Evolutionary conservation across 176 grass and related monocot species (phyloP), one percentile per base, ranked within the genome.

Genomic region (Eragrostis curvula): DNA sequence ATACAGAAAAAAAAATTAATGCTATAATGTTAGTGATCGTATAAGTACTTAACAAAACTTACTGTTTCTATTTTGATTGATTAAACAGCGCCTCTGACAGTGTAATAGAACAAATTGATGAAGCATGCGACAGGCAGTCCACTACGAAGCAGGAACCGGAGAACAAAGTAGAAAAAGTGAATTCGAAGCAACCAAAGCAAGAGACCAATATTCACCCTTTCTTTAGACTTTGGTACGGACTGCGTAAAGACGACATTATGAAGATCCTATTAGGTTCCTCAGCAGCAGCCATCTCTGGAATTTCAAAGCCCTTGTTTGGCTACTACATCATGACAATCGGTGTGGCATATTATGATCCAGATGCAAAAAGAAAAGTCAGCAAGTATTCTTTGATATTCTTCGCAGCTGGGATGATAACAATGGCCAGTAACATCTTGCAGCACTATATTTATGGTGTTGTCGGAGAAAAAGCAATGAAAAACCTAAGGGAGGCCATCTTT

Each of bases 251-350:
- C 2, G 85, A 93, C 55, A 80, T 86, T 85, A 71, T 42, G 71
- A 93, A 89, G 77, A 42, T 86, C 67, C 66, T 84, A 36, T 9
- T 90, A 21, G 91, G 91, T 28, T 93, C 91, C 43, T 64, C 82
- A 58, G 91, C 84, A 87, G 91, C 91, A 57, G 91, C 91, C 36
- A 48, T 93, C 58, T 89, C 91, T 70, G 91, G 91, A 66, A 64
- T 93, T 51, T 93, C 91, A 6, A 89, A 80, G 52, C 91, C 91
- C 41, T 24, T 93, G 58, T 93, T 93, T 74, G 91, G 81, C 66
- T 93, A 52, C 69, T 90, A 30, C 27, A 93, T 93, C 75, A 93
- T 93, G 72, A 93, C 91, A 47, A 80, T 93, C 48, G 91, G 81
- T 50, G 46, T 90, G 28, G 76, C 91, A 85, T 93, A 93, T 56